These are phyloP conservation scores for Pleurotus eryngii DNA, from an alignment of 768 basidiomycete genomes.

Conservation along the genomic window DNA sequence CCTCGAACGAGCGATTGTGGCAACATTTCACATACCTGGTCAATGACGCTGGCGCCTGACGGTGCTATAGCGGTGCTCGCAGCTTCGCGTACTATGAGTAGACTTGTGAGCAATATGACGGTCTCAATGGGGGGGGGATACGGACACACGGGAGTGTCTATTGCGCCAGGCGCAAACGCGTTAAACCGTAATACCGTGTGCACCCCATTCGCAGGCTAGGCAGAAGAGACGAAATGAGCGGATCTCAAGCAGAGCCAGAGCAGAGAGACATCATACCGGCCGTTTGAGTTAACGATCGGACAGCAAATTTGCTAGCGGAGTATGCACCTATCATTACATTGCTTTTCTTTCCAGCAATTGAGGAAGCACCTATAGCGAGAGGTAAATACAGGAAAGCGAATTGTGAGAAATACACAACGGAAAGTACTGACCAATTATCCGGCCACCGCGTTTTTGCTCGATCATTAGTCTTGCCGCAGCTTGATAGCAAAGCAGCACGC, in stretches of 20 bases:
- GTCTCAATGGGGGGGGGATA: slow-evolving; percentile 1
- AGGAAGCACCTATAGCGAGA: slow-evolving; percentile 26
- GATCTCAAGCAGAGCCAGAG: background rate
- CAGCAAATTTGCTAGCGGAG: slow-evolving; percentile 35
- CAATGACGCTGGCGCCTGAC: background rate
- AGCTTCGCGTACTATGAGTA: slow-evolving; percentile 5
- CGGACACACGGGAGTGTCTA: slow-evolving; percentile 28
- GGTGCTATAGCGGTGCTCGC: slow-evolving; percentile 7
- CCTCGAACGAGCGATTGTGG: too few species aligned
- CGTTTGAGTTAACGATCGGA: slow-evolving; percentile 38
- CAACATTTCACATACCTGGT: background rate
- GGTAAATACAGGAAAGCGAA: background rate
- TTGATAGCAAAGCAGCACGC: slow-evolving; percentile 39
- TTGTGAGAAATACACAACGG: too few species aligned
- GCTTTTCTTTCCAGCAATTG: slow-evolving; percentile 28
- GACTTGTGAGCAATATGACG: background rate
- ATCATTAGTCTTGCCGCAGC: slow-evolving; percentile 43
- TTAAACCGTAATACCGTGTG: slow-evolving; percentile 35
- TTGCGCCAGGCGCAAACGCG: slow-evolving; percentile 34
- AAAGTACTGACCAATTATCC: slow-evolving; percentile 33
- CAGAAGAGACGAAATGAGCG: slow-evolving; percentile 4
- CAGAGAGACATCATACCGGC: slow-evolving; percentile 22
- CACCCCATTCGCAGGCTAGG: slow-evolving; percentile 27
- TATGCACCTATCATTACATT: slow-evolving; percentile 21
- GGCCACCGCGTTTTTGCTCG: slow-evolving; percentile 36